A percentile compares a stretch with the other conserved stretches of the same genome.
Conservation (phyloP, 352 stramenopile species). For the Globisporangium viniferum region DNA sequence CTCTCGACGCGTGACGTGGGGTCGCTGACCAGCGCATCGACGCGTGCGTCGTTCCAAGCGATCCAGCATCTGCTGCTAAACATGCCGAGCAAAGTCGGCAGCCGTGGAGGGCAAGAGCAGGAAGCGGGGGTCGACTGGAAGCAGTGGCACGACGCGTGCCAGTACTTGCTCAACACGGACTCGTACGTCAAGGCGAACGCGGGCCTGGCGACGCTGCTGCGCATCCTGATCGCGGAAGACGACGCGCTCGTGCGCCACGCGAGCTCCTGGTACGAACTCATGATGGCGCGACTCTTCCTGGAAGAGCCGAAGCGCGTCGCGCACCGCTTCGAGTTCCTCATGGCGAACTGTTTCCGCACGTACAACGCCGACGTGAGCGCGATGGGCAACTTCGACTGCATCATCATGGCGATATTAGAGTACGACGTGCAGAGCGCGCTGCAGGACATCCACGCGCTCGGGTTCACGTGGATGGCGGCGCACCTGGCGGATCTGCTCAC, state of each 20-base stretch:
- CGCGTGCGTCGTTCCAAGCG: slow-evolving; percentile 45
- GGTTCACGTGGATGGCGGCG: slow-evolving; percentile 74
- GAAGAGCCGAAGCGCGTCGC: slow-evolving; percentile 74
- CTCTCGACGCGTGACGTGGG: slow-evolving; percentile 38
- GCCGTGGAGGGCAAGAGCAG: slow-evolving; percentile 8
- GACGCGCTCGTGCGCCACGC: slow-evolving; percentile 38
- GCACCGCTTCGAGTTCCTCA: slow-evolving; percentile 75
- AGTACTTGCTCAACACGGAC: slow-evolving; percentile 57
- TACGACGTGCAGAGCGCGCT: slow-evolving; percentile 71
- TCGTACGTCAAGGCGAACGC: slow-evolving; percentile 40
- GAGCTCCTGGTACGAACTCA: slow-evolving; percentile 71
- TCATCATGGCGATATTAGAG: slow-evolving; percentile 74
- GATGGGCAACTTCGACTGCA: slow-evolving; percentile 83
- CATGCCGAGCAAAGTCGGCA: slow-evolving; percentile 45
- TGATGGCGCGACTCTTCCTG: slow-evolving; percentile 74
- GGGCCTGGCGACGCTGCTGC: slow-evolving; percentile 49
- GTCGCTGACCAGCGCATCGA: slow-evolving; percentile 42
- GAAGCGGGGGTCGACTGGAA: slow-evolving; percentile 38
- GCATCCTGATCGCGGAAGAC: slow-evolving; percentile 54
- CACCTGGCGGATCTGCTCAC: slow-evolving; percentile 63
- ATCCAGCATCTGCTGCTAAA: slow-evolving; percentile 62
- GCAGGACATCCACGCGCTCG: slow-evolving; percentile 57
- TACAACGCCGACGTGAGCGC: slow-evolving; percentile 34
- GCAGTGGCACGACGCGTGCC: slow-evolving; percentile 61
- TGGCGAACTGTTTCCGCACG: slow-evolving; percentile 64